Evolutionary conservation across 2,329 filamentous ascomycete species (phyloP).

Genomic region (Apiospora pterosperma): DNA sequence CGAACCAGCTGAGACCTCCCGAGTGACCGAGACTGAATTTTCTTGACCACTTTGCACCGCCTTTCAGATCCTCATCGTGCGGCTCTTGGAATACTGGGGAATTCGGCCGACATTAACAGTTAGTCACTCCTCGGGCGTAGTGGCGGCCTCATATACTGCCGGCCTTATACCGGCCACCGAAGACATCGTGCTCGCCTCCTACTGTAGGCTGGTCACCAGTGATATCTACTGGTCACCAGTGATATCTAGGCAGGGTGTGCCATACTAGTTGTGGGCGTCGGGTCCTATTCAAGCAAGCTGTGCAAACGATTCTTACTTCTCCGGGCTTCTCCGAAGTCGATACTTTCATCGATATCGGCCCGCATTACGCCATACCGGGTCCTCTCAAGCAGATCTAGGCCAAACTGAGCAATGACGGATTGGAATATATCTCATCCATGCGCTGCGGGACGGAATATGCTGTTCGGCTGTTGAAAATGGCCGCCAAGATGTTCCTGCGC

Average conservation of each 20-base stretch:
- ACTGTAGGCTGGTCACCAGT: too few relatives aligned
- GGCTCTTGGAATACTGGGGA: slow-evolving; percentile 32
- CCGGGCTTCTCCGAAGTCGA: slow-evolving; percentile 2
- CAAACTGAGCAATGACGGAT: slow-evolving; percentile 7
- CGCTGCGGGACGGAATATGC: slow-evolving; percentile 14
- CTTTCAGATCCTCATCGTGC: slow-evolving; percentile 39
- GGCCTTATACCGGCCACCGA: slow-evolving; percentile 20
- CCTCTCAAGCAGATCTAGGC: slow-evolving; percentile 31
- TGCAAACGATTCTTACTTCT: slow-evolving; percentile 32
- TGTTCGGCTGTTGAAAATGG: slow-evolving; percentile 14
- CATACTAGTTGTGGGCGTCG: slow-evolving; percentile 29
- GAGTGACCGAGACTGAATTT: slow-evolving; percentile 8
- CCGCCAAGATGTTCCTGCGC: slow-evolving; percentile 19
- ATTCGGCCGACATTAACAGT: slow-evolving; percentile 31
- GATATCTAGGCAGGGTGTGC: slow-evolving; percentile 22
- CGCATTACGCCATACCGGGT: slow-evolving; percentile 26
- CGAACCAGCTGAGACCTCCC: background rate
- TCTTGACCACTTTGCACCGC: slow-evolving; percentile 40
- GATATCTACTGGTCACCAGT: too few relatives aligned
- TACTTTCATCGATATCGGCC: slow-evolving; percentile 23
- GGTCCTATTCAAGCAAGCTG: slow-evolving; percentile 28
- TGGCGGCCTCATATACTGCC: slow-evolving; percentile 40
- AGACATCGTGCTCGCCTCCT: slow-evolving; percentile 22
- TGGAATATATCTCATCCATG: slow-evolving; percentile 15
- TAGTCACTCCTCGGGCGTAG: slow-evolving; percentile 37